Percentiles rank a stretch among this genome's conserved stretches.
Conservation (phyloP, 805 yeast genomes). For the Kregervanrija delftensis region DNA sequence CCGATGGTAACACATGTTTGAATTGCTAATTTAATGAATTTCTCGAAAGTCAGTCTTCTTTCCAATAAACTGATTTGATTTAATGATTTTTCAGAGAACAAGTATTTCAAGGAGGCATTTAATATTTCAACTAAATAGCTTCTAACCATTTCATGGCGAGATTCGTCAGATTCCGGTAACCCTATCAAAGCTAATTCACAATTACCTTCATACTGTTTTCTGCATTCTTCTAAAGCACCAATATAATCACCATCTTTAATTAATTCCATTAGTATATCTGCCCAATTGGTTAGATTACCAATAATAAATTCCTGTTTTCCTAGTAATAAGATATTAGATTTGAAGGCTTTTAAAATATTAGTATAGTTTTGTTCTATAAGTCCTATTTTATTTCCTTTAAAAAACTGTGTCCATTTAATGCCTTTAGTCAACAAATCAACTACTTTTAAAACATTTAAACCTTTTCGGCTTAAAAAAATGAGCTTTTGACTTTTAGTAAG, state of each 20-base stretch:
- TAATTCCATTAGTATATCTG: conserved; percentile 46
- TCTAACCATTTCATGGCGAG: conserved; percentile 42
- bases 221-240: conserved; percentile 50
- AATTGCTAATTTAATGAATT: conserved; percentile 32
- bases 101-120: conserved; percentile 40
- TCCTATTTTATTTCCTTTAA: conserved; percentile 9
- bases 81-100: conserved; percentile 26
- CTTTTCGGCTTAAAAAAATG: conserved; percentile 33
- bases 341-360: conserved; percentile 32
- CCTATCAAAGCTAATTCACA: conserved; percentile 46
- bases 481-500: conserved; percentile 42
- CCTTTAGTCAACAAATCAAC: conserved; percentile 36
- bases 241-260: conserved; percentile 44
- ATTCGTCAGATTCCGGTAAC: conserved; percentile 40
- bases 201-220: conserved; percentile 45
- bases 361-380: conserved; percentile 13
- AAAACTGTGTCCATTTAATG: conserved; percentile 18
- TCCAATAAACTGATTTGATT: conserved; percentile 2
- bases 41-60: conserved; percentile 17
- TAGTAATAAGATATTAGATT: conserved; percentile 42
- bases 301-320: conserved; percentile 47
- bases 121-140: conserved; percentile 54
- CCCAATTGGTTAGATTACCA: conserved; percentile 66
- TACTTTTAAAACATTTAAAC: conserved; percentile 29
- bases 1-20: conserved; percentile 34